phyloP scores from a whole-genome alignment of 805 yeast genomes.

The Ogataea nitratoaversa region DNA sequence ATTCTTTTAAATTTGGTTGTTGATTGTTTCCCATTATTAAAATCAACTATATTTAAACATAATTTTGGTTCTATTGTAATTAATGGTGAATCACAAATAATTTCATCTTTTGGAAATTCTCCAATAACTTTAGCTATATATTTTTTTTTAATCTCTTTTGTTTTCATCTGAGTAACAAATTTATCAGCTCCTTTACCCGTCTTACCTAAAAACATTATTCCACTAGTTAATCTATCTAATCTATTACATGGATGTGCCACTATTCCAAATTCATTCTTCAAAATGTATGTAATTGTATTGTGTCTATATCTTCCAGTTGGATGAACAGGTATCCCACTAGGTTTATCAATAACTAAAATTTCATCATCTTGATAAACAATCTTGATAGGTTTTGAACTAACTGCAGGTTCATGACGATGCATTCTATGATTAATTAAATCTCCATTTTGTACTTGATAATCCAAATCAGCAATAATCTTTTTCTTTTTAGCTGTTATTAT shows the following conservation, averaged over 20 bases:
- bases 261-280: slow-evolving; percentile 65
- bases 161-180: slow-evolving; percentile 66
- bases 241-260: slow-evolving; percentile 82
- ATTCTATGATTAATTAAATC: slow-evolving; percentile 73
- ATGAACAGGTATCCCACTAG: slow-evolving; percentile 92
- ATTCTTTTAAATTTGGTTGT: slow-evolving; percentile 64
- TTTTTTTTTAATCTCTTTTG: slow-evolving; percentile 71
- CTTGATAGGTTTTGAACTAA: slow-evolving; percentile 52
- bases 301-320: slow-evolving; percentile 85
- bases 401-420: slow-evolving; percentile 91
- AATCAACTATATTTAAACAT: slow-evolving; percentile 59
- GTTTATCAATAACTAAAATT: slow-evolving; percentile 82
- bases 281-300: slow-evolving; percentile 69
- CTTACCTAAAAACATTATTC: slow-evolving; percentile 87
- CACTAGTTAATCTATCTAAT: slow-evolving; percentile 86
- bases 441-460: too few species aligned
- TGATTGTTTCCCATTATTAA: slow-evolving; percentile 61
- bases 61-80: slow-evolving; percentile 69
- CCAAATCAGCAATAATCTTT: too few species aligned
- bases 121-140: slow-evolving; percentile 89
- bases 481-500: too few species aligned
- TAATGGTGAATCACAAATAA: slow-evolving; percentile 66
- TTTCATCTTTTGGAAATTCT: slow-evolving; percentile 59
- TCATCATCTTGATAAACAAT: slow-evolving; percentile 73
- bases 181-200: slow-evolving; percentile 73